Percentiles rank a stretch among this genome's conserved stretches.
phyloP scores from a whole-genome alignment of 2,329 filamentous ascomycete genomes.

The Tolypocladium nubicola region DNA sequence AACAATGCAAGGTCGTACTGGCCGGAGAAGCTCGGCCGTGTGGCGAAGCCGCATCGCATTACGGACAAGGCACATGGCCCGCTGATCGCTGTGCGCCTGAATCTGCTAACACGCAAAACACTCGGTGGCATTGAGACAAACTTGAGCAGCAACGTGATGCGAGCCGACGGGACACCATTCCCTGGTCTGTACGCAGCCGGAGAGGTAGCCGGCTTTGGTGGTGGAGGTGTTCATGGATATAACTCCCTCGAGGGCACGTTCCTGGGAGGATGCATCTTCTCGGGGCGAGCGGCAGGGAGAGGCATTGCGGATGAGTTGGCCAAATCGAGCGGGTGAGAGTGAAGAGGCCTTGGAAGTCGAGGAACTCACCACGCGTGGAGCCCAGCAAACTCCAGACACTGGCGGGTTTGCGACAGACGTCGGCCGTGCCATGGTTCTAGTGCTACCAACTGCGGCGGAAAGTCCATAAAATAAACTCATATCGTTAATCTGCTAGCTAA shows the following conservation, averaged over 20 bases:
- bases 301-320: constrained; percentile 38
- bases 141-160: constrained; percentile 44
- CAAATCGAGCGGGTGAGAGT: background rate
- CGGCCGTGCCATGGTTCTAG: too few relatives aligned
- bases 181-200: constrained; percentile 49
- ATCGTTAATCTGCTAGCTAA: too few relatives aligned
- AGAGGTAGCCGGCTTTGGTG: constrained; percentile 50
- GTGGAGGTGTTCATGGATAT: constrained; percentile 52
- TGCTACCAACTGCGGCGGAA: too few relatives aligned
- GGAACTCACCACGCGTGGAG: too few relatives aligned
- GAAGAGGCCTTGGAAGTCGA: too few relatives aligned
- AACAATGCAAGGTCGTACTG: constrained; percentile 45
- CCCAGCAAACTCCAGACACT: too few relatives aligned
- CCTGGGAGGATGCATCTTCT: constrained; percentile 53
- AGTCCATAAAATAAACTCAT: too few relatives aligned
- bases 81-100: constrained; percentile 49
- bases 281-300: constrained; percentile 43
- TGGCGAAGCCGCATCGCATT: constrained; percentile 43
- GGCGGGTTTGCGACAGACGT: too few relatives aligned
- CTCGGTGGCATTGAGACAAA: constrained; percentile 51
- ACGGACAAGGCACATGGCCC: constrained; percentile 45
- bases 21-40: constrained; percentile 38
- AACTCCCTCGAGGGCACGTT: constrained; percentile 53
- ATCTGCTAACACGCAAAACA: constrained; percentile 50
- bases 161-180: constrained; percentile 34